Evolutionary conservation across 768 basidiomycete genomes (phyloP).

Genomic region (Phallus indusiatus): DNA sequence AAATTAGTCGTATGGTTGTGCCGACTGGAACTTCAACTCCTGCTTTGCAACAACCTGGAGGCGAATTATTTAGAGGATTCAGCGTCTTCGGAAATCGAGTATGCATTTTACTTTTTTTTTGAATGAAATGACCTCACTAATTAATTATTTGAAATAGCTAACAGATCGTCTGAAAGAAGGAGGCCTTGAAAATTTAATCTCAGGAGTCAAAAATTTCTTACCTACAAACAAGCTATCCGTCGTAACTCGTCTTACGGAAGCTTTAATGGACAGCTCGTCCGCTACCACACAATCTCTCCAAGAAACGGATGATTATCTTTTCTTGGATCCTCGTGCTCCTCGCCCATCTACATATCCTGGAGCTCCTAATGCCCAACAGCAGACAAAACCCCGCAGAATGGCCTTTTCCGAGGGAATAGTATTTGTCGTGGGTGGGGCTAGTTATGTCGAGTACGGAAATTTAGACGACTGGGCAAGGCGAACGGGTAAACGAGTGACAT

Average conservation of each 20-base stretch:
- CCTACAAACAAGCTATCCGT: conserved; percentile 91
- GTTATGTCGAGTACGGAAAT: conserved; percentile 97
- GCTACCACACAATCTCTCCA: conserved; percentile 91
- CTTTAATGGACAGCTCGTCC: conserved; percentile 93
- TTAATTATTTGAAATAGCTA: conserved; percentile 39
- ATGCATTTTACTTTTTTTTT: conserved; percentile 17
- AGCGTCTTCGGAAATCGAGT: conserved; percentile 86
- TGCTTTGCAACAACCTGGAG: conserved; percentile 60
- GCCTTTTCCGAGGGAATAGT: conserved; percentile 84
- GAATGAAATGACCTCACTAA: neutral
- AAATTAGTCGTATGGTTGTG: conserved; percentile 87
- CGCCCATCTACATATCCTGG: conserved; percentile 36
- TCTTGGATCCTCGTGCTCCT: conserved; percentile 84
- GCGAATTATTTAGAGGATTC: conserved; percentile 90
- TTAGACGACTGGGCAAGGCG: conserved; percentile 85
- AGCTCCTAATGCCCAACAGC: conserved; percentile 16
- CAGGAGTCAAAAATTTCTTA: conserved; percentile 95
- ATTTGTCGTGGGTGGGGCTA: conserved; percentile 93
- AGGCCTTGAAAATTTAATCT: conserved; percentile 93
- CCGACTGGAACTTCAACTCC: conserved; percentile 63
- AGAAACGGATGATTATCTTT: conserved; percentile 93
- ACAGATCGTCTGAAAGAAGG: conserved; percentile 91
- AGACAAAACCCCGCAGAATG: conserved; percentile 45
- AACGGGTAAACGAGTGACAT: conserved; percentile 78
- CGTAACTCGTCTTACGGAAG: conserved; percentile 87